Percentiles rank a stretch among this genome's conserved stretches.
These are phyloP conservation scores for Megacollybia marginata DNA, from an alignment of 768 basidiomycete species.

Conservation along the genomic window DNA sequence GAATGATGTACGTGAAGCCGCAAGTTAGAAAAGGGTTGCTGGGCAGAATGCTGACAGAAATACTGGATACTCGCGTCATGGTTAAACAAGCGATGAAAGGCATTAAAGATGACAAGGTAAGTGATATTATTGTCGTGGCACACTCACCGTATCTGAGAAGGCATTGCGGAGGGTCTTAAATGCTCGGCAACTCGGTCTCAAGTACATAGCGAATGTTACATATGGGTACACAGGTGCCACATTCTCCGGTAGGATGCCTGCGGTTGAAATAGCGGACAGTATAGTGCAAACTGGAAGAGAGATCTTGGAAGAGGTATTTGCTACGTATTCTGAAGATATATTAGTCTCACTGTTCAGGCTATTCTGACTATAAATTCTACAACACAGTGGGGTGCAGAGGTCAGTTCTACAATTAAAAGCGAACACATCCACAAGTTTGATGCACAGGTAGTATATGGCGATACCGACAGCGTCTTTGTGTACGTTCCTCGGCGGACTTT, in stretches of 20 bases:
- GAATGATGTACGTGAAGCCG: constrained; percentile 88
- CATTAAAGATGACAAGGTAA: constrained; percentile 66
- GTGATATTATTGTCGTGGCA: constrained; percentile 4
- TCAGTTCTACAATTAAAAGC: constrained; percentile 4
- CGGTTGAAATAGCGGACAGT: constrained; percentile 95
- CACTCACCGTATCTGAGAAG: constrained; percentile 27
- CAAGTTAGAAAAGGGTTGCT: constrained; percentile 79
- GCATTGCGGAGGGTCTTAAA: constrained; percentile 70
- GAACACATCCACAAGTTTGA: constrained; percentile 2
- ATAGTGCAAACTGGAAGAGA: constrained; percentile 96
- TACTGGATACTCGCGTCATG: constrained; percentile 95
- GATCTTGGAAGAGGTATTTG: constrained; percentile 79
- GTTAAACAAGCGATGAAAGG: constrained; percentile 95
- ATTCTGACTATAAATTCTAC: constrained; percentile 71
- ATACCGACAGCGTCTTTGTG: constrained; percentile 95
- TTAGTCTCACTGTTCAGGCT: constrained; percentile 44
- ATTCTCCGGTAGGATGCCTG: constrained; percentile 96
- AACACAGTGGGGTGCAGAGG: constrained; percentile 79
- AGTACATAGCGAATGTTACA: constrained; percentile 90
- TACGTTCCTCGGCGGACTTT: constrained; percentile 16
- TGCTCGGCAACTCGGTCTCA: constrained; percentile 87
- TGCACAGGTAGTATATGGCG: constrained; percentile 82
- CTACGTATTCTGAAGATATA: neutral
- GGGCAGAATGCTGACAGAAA: constrained; percentile 85
- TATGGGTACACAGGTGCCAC: constrained; percentile 96